Evolutionary conservation across 768 basidiomycete species (phyloP).

Genomic region (Tulasnella sp.): DNA sequence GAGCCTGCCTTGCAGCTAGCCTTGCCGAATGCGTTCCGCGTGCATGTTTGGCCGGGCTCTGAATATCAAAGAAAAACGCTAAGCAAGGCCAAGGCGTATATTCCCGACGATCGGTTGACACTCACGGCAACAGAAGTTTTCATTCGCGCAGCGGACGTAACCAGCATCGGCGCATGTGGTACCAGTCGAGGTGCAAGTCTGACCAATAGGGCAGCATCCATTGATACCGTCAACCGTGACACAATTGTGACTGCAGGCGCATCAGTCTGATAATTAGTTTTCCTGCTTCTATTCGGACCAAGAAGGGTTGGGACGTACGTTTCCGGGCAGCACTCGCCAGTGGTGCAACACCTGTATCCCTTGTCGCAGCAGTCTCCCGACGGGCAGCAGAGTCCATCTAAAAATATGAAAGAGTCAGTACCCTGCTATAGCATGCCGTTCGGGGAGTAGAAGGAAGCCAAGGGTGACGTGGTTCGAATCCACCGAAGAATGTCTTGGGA

Average conservation of each 20-base stretch:
- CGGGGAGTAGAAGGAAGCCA: too few relatives aligned
- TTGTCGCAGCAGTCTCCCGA: neutral
- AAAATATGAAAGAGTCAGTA: neutral
- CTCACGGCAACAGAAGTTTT: slow-evolving; percentile 6
- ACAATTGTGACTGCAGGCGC: neutral
- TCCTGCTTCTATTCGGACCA: too few relatives aligned
- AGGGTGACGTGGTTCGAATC: too few relatives aligned
- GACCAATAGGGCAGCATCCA: slow-evolving; percentile 3
- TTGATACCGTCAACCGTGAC: neutral
- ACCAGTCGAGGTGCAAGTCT: neutral
- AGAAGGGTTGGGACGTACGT: neutral
- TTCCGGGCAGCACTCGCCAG: slow-evolving; percentile 5
- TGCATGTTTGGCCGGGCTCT: neutral
- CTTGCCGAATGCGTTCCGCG: neutral
- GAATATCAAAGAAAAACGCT: neutral
- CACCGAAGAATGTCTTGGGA: too few relatives aligned
- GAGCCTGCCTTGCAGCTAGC: neutral
- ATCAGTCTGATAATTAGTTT: neutral
- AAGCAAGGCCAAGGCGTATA: neutral
- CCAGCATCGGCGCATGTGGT: neutral
- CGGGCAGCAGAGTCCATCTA: neutral
- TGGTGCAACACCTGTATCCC: neutral
- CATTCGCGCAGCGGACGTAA: neutral
- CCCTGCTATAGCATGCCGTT: neutral
- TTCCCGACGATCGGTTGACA: neutral